Conservation (phyloP, 768 basidiomycete genomes). For the Chalciporus chontae region DNA sequence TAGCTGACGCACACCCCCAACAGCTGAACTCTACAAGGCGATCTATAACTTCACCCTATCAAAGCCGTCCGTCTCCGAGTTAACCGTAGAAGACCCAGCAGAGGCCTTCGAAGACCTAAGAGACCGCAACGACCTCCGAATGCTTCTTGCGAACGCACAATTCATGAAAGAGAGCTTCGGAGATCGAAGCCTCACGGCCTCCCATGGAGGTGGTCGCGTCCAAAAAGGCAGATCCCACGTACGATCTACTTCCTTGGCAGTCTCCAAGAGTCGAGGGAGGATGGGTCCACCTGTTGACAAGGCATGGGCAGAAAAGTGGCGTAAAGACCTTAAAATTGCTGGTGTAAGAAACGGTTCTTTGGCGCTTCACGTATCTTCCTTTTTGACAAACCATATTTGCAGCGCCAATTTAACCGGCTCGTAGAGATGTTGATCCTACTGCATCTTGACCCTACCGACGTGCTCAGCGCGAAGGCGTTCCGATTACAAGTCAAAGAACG, state of each 20-base stretch:
- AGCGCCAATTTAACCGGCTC: slow-evolving; percentile 93
- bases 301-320: slow-evolving; percentile 75
- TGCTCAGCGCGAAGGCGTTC: slow-evolving; percentile 56
- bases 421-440: slow-evolving; percentile 86
- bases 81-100: slow-evolving; percentile 96
- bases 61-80: slow-evolving; percentile 72
- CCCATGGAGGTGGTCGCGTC: slow-evolving; percentile 47
- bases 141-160: slow-evolving; percentile 59
- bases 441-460: slow-evolving; percentile 61
- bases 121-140: slow-evolving; percentile 85
- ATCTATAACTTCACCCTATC: slow-evolving; percentile 75
- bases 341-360: slow-evolving; percentile 46
- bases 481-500: slow-evolving; percentile 93
- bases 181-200: slow-evolving; percentile 27
- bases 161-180: slow-evolving; percentile 76
- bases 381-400: slow-evolving; percentile 1
- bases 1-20: not conserved
- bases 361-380: not conserved
- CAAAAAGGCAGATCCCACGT: slow-evolving; percentile 39
- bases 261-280: slow-evolving; percentile 43
- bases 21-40: slow-evolving; percentile 84
- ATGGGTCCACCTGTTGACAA: slow-evolving; percentile 77
- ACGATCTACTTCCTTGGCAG: slow-evolving; percentile 19
- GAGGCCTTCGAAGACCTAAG: slow-evolving; percentile 97
- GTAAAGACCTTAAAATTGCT: slow-evolving; percentile 84